Percentiles rank a stretch among this genome's conserved stretches.
Conservation (phyloP, 202 grass and related monocot species). For the Cymbopogon flexuosus region DNA sequence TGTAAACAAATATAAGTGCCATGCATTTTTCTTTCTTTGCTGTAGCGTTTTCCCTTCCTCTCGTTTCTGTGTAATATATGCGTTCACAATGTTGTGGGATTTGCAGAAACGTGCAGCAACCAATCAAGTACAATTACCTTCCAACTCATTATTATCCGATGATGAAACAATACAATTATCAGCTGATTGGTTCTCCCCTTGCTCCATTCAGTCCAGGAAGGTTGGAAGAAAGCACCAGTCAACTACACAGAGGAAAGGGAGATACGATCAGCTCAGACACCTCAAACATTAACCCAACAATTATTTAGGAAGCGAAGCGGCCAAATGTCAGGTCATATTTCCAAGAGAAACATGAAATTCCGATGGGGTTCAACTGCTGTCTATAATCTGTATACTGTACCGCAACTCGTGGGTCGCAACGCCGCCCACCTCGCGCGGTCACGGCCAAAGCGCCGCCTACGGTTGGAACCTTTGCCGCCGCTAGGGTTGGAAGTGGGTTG, state of each 20-base stretch:
- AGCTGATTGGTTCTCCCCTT: constrained; percentile 27
- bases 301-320: neutral
- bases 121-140: constrained; percentile 37
- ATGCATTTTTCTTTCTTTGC: neutral
- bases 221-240: neutral
- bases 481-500: neutral
- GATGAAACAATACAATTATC: neutral
- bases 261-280: neutral
- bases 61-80: neutral
- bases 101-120: neutral
- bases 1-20: neutral
- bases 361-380: neutral
- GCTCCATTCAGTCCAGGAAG: constrained; percentile 26
- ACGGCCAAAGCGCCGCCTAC: neutral
- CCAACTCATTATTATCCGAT: constrained; percentile 30
- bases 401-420: neutral
- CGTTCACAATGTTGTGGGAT: neutral
- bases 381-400: neutral
- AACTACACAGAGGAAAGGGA: constrained; percentile 16
- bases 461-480: neutral
- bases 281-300: neutral
- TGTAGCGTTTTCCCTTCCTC: neutral
- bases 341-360: neutral
- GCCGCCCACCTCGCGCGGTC: neutral
- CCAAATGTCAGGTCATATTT: neutral